Base-by-base conservation (phyloP, 495 filamentous ascomycete genomes). In the Venustampulla echinocandica region DNA sequence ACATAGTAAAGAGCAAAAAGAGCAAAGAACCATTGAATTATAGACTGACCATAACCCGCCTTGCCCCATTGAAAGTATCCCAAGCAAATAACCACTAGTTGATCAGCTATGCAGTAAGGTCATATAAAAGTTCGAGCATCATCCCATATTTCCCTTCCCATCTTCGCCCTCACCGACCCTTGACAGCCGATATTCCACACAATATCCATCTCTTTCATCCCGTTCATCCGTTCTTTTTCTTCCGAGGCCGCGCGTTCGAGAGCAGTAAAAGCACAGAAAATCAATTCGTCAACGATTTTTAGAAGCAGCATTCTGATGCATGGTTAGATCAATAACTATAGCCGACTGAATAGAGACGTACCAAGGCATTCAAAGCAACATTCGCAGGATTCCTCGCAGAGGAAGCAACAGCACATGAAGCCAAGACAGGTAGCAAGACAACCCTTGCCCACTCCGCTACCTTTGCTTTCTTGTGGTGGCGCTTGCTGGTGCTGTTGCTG, bases 341-440 rank as follows among this genome's bases (percentile, higher is more conserved):
- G 4, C 7, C 7, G 22, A n/a, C 17, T 25, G 10, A 17, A 2
- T 10, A 18, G 15, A n/a, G 7, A 44, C 44, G 21, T 49, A 58
- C 51, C 50, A 42, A 44, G 38, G 39, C 76, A 80, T n/a, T 79
- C 79, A 24, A 74, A 70, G 56, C 80, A 84, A 61, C 76, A 80
- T 57, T 82, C 80, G 53, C 80, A 84, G 35, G 76, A 71, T 65
- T 84, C 79, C 52, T 85, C 80, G 48, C 74, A 79, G 20, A 83
- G 72, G 63, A 76, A 84, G 59, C 80, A 84, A 62, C 80, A 84
- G 69, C 79, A 82, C 38, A 84, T 64, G 19, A 66, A 66, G 17
- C 75, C 77, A 41, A 85, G 60, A 67, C 80, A 80, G 25, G 69
- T 66, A 23, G 53, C 65, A 35, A 85, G 65, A 47, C 78, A 82